A percentile compares a stretch with the other conserved stretches of the same genome.
phyloP scores from a whole-genome alignment of 345 rosid genomes.

The Eucalyptus dawsonii region DNA sequence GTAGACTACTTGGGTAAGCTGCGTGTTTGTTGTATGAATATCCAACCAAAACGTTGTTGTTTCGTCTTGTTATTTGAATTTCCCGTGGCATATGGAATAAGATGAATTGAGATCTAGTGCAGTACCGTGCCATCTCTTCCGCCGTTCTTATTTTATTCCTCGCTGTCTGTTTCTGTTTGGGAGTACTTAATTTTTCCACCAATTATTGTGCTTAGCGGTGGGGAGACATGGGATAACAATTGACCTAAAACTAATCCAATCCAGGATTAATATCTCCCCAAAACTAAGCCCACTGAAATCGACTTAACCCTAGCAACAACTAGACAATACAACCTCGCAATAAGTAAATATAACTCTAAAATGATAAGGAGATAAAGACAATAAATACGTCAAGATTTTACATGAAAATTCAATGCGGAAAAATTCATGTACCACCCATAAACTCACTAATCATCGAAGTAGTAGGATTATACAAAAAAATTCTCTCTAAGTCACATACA shows the following conservation, averaged over 20 bases:
- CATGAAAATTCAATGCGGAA: accelerated
- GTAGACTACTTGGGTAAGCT: neutral
- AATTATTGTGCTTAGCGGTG: neutral
- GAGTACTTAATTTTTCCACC: neutral
- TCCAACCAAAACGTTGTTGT: neutral
- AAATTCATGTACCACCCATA: accelerated
- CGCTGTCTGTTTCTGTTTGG: neutral
- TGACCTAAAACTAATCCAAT: neutral
- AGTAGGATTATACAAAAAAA: too few relatives aligned
- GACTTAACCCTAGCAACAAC: too few relatives aligned
- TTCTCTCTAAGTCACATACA: too few relatives aligned
- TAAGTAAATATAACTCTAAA: too few relatives aligned
- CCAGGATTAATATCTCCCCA: neutral
- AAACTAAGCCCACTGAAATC: too few relatives aligned
- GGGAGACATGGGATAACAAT: neutral
- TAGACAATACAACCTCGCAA: neutral
- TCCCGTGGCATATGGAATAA: neutral
- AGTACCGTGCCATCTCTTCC: neutral
- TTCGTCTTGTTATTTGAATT: neutral
- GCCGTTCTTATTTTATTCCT: neutral
- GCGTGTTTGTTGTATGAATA: neutral
- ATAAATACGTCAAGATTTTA: too few relatives aligned
- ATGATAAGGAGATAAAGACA: neutral
- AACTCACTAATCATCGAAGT: too few relatives aligned
- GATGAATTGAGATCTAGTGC: neutral